Evolutionary conservation across 2,329 filamentous ascomycete genomes (phyloP).

Genomic region (Fusarium cyanostomum): DNA sequence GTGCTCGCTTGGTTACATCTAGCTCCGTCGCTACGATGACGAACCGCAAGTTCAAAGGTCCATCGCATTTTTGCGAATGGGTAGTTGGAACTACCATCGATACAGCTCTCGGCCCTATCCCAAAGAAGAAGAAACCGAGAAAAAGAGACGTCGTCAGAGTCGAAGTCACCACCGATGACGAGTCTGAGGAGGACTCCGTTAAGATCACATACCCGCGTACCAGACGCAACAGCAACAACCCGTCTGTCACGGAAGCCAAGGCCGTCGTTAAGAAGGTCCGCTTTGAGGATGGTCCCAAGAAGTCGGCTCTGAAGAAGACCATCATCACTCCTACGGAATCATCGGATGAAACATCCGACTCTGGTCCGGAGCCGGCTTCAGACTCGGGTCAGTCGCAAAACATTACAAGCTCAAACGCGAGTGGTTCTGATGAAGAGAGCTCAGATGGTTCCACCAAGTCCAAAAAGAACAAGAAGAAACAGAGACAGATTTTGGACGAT

Average conservation of each 20-base stretch:
- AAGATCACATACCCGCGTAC: constrained; percentile 60
- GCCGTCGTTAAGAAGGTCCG: constrained; percentile 54
- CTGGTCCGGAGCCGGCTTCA: constrained; percentile 28
- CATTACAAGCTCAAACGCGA: constrained; percentile 20
- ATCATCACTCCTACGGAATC: constrained; percentile 25
- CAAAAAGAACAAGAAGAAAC: constrained; percentile 31
- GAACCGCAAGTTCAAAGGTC: constrained; percentile 29
- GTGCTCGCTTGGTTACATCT: constrained; percentile 8
- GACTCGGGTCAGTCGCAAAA: constrained; percentile 39
- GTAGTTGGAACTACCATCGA: constrained; percentile 51
- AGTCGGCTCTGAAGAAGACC: constrained; percentile 39
- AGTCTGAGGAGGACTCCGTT: constrained; percentile 59
- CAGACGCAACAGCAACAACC: constrained; percentile 16
- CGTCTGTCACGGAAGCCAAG: constrained; percentile 8
- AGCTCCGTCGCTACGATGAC: constrained; percentile 18
- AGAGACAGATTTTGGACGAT: constrained; percentile 16
- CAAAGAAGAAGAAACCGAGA: constrained; percentile 40
- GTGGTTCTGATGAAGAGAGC: constrained; percentile 32
- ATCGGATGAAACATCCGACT: constrained; percentile 37
- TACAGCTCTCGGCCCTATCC: constrained; percentile 41
- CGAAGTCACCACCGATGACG: constrained; percentile 61
- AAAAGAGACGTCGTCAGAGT: constrained; percentile 50
- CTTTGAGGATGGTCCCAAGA: constrained; percentile 48
- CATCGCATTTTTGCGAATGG: constrained; percentile 53
- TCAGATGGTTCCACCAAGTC: constrained; percentile 20